phyloP scores from a whole-genome alignment of 192 early-diverging fungal species.

The Coemansia sp. region DNA sequence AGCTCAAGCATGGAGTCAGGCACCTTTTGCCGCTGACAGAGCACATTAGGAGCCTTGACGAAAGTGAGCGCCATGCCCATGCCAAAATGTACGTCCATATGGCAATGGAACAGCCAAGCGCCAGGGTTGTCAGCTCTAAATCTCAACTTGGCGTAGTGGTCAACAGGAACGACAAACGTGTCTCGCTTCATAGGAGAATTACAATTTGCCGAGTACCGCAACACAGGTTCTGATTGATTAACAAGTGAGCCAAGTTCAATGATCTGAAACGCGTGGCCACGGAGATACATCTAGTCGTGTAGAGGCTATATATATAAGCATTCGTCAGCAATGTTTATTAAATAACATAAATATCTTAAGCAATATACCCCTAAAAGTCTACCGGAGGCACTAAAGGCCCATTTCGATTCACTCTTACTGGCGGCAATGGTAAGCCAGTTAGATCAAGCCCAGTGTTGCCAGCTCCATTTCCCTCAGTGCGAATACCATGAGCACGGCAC shows the following conservation, averaged over 20 bases:
- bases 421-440: constrained; percentile 43
- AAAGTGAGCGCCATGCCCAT: constrained; percentile 71
- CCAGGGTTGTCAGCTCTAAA: constrained; percentile 81
- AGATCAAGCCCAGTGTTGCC: constrained; percentile 69
- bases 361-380: no score
- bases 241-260: constrained; percentile 58
- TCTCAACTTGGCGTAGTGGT: constrained; percentile 65
- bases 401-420: constrained; percentile 10
- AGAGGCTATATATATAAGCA: no score
- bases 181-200: constrained; percentile 65
- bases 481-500: constrained; percentile 61
- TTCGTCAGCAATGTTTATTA: no score
- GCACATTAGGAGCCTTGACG: constrained; percentile 68
- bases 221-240: neutral
- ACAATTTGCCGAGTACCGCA: neutral
- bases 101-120: constrained; percentile 83
- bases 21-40: constrained; percentile 48
- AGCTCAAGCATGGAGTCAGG: constrained; percentile 57
- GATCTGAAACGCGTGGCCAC: constrained; percentile 82
- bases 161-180: constrained; percentile 62
- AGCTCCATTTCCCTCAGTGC: constrained; percentile 68
- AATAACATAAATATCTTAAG: no score
- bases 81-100: constrained; percentile 59
- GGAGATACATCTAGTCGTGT: no score
- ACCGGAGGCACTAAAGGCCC: no score